Conservation (phyloP, 768 basidiomycete genomes). For the Leccinellum rugosiceps region DNA sequence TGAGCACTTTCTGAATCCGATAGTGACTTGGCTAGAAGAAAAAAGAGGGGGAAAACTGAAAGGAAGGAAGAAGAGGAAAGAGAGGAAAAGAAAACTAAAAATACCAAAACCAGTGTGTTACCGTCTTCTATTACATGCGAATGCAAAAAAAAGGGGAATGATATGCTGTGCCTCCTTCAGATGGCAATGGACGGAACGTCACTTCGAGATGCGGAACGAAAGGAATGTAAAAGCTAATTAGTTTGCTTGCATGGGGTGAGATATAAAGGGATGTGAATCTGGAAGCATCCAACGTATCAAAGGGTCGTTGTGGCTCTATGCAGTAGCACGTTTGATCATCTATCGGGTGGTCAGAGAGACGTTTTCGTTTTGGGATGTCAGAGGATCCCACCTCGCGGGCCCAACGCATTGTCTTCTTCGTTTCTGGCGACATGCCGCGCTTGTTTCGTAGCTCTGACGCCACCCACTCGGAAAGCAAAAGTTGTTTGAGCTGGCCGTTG, state of each 20-base stretch:
- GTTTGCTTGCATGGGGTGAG: slow-evolving; percentile 48
- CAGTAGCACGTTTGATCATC: slow-evolving; percentile 81
- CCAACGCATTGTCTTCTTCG: slow-evolving; percentile 90
- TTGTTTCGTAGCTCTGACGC: slow-evolving; percentile 69
- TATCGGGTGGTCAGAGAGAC: slow-evolving; percentile 24
- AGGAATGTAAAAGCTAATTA: slow-evolving; percentile 29
- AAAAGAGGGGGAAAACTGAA: not conserved
- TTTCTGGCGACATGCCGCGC: slow-evolving; percentile 69
- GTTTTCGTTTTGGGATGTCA: not conserved
- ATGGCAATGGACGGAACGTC: slow-evolving; percentile 43
- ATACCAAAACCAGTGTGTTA: slow-evolving; percentile 28
- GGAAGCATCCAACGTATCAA: slow-evolving; percentile 25
- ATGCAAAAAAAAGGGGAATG: slow-evolving; percentile 41
- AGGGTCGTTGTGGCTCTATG: slow-evolving; percentile 41
- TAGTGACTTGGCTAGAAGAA: slow-evolving; percentile 8
- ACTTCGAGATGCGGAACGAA: slow-evolving; percentile 13
- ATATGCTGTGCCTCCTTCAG: slow-evolving; percentile 68
- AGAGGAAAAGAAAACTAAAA: slow-evolving; percentile 10
- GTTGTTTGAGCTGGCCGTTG: slow-evolving; percentile 73
- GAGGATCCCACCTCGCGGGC: slow-evolving; percentile 72
- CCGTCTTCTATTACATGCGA: slow-evolving; percentile 57
- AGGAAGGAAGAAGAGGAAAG: not conserved
- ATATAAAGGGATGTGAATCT: slow-evolving; percentile 32
- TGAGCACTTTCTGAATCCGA: slow-evolving; percentile 7
- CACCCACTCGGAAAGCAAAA: slow-evolving; percentile 78